Conservation (phyloP, 1,139 yeast genomes). For the Wickerhamomyces sp. region DNA sequence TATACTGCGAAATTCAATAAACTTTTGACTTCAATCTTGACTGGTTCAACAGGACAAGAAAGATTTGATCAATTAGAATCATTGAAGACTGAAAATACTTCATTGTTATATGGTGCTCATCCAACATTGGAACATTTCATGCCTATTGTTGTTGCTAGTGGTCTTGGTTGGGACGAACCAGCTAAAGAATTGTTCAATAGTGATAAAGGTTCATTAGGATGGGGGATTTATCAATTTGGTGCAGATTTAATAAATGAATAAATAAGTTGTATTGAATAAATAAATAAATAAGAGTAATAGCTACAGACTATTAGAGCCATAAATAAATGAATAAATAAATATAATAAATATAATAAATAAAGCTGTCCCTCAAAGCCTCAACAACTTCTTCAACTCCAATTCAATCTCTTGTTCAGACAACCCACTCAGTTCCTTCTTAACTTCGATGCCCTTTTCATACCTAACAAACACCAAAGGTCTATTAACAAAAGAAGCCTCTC, state of each 20-base stretch:
- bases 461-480: conserved; percentile 20
- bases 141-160: conserved; percentile 66
- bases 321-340: no score
- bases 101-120: conserved; percentile 51
- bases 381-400: conserved; percentile 12
- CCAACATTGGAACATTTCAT: conserved; percentile 72
- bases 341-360: no score
- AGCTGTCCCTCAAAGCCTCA: conserved; percentile 6
- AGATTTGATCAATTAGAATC: conserved; percentile 30
- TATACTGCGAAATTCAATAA: conserved; percentile 48
- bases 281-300: conserved; percentile 3
- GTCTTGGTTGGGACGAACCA: conserved; percentile 40
- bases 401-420: conserved; percentile 17
- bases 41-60: conserved; percentile 24
- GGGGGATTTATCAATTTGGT: conserved; percentile 58
- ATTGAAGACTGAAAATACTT: conserved; percentile 28
- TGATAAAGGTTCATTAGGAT: conserved; percentile 48
- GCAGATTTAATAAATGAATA: conserved; percentile 1
- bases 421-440: conserved; percentile 17
- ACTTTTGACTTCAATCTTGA: conserved; percentile 35
- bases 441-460: conserved; percentile 19
- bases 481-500: conserved; percentile 16
- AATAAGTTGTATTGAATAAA: conserved; percentile 3
- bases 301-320: no score
- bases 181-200: conserved; percentile 44